Evolutionary conservation across 23 red algal genomes (phyloP).

Genomic region (Agarophyton chilense): DNA sequence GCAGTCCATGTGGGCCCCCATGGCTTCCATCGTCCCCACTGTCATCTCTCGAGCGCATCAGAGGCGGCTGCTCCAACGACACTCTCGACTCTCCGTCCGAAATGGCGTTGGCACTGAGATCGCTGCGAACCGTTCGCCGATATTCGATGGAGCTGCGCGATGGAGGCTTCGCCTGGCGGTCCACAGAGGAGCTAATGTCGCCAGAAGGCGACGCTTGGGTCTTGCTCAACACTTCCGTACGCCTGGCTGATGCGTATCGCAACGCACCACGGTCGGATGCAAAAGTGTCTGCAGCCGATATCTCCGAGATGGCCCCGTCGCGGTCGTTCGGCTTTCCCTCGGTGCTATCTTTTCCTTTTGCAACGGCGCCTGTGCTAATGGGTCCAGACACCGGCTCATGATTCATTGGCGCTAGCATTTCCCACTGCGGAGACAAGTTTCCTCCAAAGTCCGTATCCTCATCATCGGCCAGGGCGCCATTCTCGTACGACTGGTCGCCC

Average conservation of each 20-base stretch:
- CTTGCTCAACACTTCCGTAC: background rate
- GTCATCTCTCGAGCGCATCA: background rate
- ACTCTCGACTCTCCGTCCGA: background rate
- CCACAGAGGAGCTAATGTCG: background rate
- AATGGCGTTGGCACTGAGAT: background rate
- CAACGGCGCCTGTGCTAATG: too few relatives aligned
- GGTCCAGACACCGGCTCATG: background rate
- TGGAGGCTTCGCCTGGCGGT: background rate
- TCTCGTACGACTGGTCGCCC: background rate
- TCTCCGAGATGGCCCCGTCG: slow-evolving; percentile 13
- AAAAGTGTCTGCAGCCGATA: slow-evolving; percentile 9
- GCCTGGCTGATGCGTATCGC: background rate
- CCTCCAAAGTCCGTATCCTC: background rate
- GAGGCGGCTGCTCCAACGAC: background rate
- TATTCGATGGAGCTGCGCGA: slow-evolving; percentile 1
- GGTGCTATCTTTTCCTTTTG: background rate
- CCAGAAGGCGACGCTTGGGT: background rate
- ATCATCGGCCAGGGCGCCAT: slow-evolving; percentile 1
- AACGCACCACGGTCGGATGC: background rate
- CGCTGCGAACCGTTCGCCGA: background rate
- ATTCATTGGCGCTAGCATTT: slow-evolving; percentile 43
- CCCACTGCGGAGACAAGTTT: background rate
- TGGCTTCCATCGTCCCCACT: background rate
- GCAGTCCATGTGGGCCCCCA: background rate
- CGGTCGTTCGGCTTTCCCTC: background rate